Evolutionary conservation across 2,329 filamentous ascomycete genomes (phyloP), one percentile per base, ranked within the genome.

Genomic region (Colletotrichum tropicale): DNA sequence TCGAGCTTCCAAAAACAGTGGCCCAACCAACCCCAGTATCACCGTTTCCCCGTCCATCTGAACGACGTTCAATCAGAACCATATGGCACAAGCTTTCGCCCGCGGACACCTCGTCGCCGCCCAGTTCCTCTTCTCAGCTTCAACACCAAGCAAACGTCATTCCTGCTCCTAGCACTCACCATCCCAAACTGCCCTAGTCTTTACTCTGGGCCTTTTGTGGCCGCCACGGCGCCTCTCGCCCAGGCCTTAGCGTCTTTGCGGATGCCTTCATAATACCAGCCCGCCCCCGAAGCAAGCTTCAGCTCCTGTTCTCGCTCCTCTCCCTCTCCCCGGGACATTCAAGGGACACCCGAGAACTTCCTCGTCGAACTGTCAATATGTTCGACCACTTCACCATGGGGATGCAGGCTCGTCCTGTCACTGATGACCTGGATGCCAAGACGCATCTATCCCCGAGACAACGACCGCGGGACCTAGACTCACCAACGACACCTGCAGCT

Each of bases 221-320:
- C 70, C 30, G 70, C 74, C 70, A 70, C 65, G 58, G 71, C 70
- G 65, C 36, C 34, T 43, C 30, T 61, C 66, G 60, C 65, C 58
- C 66, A 66, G 18, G 48, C 64, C 13, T 66, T 62, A 76, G 71
- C 74, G 71, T 48, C 28, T 24, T 55, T 66, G 71, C 55, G 66
- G 71, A 76, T 76, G 74, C 58, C 74, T 76, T 76, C 74, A 74
- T 74, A 70, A 76, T 18, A 74, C 60, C 60, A 66, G 36, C 65
- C 52, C 48, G 10, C 34, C 65, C 65, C 58, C 58, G 18, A 48
- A n/a, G 32, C 60, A 34, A 64, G 16, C 21, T 32, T 8, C 48
- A 60, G 30, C 65, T 62, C 38, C 15, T n/a, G 12, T 21, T 16
- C 18, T 52, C 36, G 18, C 65, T 74, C 38, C 18, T 48, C 18